Percentiles rank a stretch among this genome's conserved stretches.
Conservation (phyloP, 495 filamentous ascomycete species). For the Penicillium salamii region DNA sequence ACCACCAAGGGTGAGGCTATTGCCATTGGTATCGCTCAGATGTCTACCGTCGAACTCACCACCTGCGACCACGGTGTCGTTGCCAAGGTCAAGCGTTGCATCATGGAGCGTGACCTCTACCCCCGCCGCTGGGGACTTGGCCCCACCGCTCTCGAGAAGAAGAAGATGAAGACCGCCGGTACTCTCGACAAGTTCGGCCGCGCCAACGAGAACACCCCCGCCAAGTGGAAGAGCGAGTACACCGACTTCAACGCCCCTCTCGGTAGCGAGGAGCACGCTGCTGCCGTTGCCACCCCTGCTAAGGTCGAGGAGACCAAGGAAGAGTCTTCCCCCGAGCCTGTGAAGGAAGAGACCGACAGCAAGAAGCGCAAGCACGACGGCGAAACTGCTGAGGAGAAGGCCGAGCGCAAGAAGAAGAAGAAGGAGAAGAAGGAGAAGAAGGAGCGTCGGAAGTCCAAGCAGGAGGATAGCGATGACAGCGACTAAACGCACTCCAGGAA, state of each 20-base stretch:
- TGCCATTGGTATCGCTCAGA: conserved; percentile 89
- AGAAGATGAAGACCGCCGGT: conserved; percentile 97
- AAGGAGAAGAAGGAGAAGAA: conserved; percentile 74
- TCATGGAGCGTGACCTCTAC: conserved; percentile 98
- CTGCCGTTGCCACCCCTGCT: conserved; percentile 36
- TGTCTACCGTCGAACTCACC: conserved; percentile 89
- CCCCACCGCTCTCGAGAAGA: conserved; percentile 88
- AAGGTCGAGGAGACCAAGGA: conserved; percentile 38
- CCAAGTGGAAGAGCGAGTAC: conserved; percentile 86
- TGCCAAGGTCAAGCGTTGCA: conserved; percentile 95
- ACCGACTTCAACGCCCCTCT: conserved; percentile 72
- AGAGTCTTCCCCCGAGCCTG: conserved; percentile 17
- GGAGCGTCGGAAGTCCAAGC: conserved; percentile 60
- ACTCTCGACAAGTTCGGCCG: conserved; percentile 97
- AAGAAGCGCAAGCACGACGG: conserved; percentile 87
- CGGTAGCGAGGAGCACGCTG: conserved; percentile 38
- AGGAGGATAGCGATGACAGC: conserved; percentile 57
- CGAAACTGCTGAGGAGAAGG: conserved; percentile 73
- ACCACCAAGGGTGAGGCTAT: conserved; percentile 99
- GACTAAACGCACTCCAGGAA: conserved; percentile 44
- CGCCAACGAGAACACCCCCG: conserved; percentile 84
- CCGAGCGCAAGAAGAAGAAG: conserved; percentile 73
- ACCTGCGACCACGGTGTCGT: conserved; percentile 95
- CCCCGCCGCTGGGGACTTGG: conserved; percentile 93
- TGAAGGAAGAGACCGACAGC: conserved; percentile 39